A percentile compares a stretch with the other conserved stretches of the same genome.
Conservation (phyloP, 768 basidiomycete genomes). For the Amanita muscaria region DNA sequence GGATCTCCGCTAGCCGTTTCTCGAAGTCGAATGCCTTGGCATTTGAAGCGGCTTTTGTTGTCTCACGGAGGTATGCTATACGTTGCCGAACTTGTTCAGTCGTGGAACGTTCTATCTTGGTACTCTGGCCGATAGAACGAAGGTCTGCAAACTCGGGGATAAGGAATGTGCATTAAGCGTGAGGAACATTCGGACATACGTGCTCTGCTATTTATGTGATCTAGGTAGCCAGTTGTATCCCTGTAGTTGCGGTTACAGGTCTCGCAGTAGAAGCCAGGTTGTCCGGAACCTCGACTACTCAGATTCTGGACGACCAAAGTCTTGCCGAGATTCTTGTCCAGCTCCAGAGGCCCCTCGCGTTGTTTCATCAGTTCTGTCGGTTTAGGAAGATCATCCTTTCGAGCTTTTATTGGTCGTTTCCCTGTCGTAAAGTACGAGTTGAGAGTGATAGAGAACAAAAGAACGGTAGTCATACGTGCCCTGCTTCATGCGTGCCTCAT, state of each 20-base stretch:
- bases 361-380: slow-evolving; percentile 91
- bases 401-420: slow-evolving; percentile 67
- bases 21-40: slow-evolving; percentile 96
- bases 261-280: slow-evolving; percentile 93
- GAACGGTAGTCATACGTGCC: slow-evolving; percentile 32
- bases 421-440: slow-evolving; percentile 36
- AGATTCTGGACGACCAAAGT: slow-evolving; percentile 89
- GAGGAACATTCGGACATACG: slow-evolving; percentile 45
- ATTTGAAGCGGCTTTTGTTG: slow-evolving; percentile 71
- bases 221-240: slow-evolving; percentile 88
- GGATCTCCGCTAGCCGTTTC: slow-evolving; percentile 75
- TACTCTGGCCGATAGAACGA: slow-evolving; percentile 91
- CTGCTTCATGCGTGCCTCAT: slow-evolving; percentile 77
- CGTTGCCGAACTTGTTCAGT: slow-evolving; percentile 86
- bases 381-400: slow-evolving; percentile 77
- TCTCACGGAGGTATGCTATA: slow-evolving; percentile 81
- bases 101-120: slow-evolving; percentile 83
- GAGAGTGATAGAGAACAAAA: neutral
- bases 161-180: neutral
- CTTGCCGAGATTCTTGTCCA: slow-evolving; percentile 93
- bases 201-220: slow-evolving; percentile 90
- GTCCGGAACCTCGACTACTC: slow-evolving; percentile 75
- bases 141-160: slow-evolving; percentile 50
- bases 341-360: slow-evolving; percentile 74
- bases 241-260: slow-evolving; percentile 87